Evolutionary conservation across 176 grass and related monocot species (phyloP).

Genomic region (Carex scoparia): DNA sequence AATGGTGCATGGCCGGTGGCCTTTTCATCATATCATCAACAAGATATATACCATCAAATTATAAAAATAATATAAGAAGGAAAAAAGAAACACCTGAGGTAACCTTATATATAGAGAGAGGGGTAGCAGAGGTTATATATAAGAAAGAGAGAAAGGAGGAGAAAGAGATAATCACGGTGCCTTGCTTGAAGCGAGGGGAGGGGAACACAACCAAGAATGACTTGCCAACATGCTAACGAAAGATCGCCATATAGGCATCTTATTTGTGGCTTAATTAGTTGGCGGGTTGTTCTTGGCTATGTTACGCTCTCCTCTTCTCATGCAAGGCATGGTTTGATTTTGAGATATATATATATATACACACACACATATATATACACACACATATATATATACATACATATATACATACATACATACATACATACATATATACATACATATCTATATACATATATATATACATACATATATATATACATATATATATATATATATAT

Average conservation of each 20-base stretch:
- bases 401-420: too few species aligned
- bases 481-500: not conserved
- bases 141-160: not conserved
- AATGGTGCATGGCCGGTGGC: not conserved
- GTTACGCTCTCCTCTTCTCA: constrained; percentile 68
- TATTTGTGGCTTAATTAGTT: not conserved
- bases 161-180: not conserved
- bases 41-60: not conserved
- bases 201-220: constrained; percentile 83
- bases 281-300: constrained; percentile 75
- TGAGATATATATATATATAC: not conserved
- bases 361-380: too few species aligned
- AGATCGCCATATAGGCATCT: not conserved
- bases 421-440: too few species aligned
- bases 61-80: not conserved
- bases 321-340: constrained; percentile 33
- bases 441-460: too few species aligned
- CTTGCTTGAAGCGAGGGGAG: constrained; percentile 57
- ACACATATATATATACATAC: too few species aligned
- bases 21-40: not conserved
- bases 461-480: not conserved
- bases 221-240: constrained; percentile 38
- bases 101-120: constrained; percentile 23
- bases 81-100: not conserved
- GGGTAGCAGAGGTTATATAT: not conserved